Conservation (phyloP, 1,284 basidiomycete genomes). For the Leccinum angustisporum region DNA sequence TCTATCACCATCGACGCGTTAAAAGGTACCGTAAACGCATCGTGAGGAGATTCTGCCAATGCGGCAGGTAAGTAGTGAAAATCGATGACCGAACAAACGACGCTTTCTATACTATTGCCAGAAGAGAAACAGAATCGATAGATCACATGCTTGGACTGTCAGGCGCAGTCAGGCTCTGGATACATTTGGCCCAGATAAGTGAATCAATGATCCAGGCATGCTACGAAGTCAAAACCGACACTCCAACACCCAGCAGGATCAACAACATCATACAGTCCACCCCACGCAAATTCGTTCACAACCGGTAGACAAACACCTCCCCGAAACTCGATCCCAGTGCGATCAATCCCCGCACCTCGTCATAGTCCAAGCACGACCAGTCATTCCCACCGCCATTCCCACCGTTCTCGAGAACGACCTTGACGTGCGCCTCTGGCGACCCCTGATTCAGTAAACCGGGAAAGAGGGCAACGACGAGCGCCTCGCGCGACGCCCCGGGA, state of each 20-base stretch:
- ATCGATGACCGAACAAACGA: background rate
- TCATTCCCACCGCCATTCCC: conserved; percentile 39
- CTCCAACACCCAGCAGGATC: conserved; percentile 4
- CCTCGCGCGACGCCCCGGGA: conserved; percentile 36
- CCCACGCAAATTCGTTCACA: conserved; percentile 26
- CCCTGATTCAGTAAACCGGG: conserved; percentile 41
- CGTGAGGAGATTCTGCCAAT: background rate
- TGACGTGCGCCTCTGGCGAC: conserved; percentile 19
- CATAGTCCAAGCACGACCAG: conserved; percentile 60
- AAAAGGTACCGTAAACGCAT: background rate
- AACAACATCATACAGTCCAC: background rate
- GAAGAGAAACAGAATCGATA: background rate
- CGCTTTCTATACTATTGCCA: background rate
- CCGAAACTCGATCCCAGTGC: conserved; percentile 52
- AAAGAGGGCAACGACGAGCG: conserved; percentile 47
- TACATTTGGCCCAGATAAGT: background rate
- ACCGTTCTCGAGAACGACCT: conserved; percentile 31
- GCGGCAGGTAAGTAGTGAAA: background rate
- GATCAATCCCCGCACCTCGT: conserved; percentile 51
- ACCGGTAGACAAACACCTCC: conserved; percentile 42
- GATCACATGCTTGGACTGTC: background rate
- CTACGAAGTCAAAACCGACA: background rate
- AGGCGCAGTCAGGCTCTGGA: too few species aligned
- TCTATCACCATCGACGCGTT: background rate
- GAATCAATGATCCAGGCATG: background rate